Percentiles rank a stretch among this genome's conserved stretches.
These are phyloP conservation scores for Spiromastix sp. DNA, from an alignment of 2,329 filamentous ascomycete species.

Conservation along the genomic window DNA sequence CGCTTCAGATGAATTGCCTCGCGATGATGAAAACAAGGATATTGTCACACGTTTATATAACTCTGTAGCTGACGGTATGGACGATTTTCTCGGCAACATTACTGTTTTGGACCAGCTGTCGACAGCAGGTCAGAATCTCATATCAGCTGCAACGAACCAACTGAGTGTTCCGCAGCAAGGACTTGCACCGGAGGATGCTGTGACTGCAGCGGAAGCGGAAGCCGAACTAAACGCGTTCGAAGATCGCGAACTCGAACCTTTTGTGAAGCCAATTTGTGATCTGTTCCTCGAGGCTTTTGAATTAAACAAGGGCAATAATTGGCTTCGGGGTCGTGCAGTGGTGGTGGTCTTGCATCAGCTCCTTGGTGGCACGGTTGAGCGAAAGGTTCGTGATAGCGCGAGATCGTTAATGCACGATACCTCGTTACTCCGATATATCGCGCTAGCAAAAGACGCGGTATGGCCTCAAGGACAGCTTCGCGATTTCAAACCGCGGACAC, in stretches of 20 bases:
- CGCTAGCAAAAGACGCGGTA: conserved; percentile 61
- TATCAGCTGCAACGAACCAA: conserved; percentile 42
- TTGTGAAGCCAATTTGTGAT: conserved; percentile 97
- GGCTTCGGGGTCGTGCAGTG: conserved; percentile 88
- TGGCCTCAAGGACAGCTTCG: conserved; percentile 56
- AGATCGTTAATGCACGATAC: conserved; percentile 67
- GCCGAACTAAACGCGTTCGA: conserved; percentile 91
- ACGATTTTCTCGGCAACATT: conserved; percentile 93
- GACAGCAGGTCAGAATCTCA: conserved; percentile 78
- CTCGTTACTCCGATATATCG: conserved; percentile 58
- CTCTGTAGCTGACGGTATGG: conserved; percentile 94
- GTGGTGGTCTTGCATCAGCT: conserved; percentile 95
- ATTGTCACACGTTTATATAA: conserved; percentile 94
- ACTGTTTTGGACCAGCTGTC: conserved; percentile 92
- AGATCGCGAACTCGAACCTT: conserved; percentile 78
- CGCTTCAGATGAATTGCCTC: conserved; percentile 45
- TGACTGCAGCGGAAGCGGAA: conserved; percentile 64
- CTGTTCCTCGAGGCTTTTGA: conserved; percentile 95
- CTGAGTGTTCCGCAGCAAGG: conserved; percentile 32
- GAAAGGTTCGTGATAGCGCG: conserved; percentile 81
- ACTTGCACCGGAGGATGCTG: conserved; percentile 36
- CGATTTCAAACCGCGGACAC: conserved; percentile 47
- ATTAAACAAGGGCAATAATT: conserved; percentile 89
- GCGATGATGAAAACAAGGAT: conserved; percentile 58
- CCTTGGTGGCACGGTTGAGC: conserved; percentile 88